phyloP scores from a whole-genome alignment of 371 early-diverging fungal genomes.

The Mucor plumbeus region DNA sequence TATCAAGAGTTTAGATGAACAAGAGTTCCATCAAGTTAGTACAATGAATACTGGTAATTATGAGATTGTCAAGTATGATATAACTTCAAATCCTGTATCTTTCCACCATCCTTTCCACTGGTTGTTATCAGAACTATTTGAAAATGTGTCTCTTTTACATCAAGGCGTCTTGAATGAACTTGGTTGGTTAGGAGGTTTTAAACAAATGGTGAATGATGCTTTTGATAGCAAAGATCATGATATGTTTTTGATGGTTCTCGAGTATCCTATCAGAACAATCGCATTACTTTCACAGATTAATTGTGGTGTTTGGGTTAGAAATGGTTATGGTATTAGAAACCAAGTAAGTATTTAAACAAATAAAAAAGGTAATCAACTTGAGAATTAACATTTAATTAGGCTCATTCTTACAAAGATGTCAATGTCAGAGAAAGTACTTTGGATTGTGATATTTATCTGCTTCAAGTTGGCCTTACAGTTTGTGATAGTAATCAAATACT shows the following conservation, averaged over 20 bases:
- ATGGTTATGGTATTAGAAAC: slow-evolving; percentile 80
- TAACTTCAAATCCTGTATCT: slow-evolving; percentile 73
- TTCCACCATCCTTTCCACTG: slow-evolving; percentile 94
- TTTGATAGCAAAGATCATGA: slow-evolving; percentile 20
- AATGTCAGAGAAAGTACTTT: slow-evolving; percentile 82
- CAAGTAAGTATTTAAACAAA: slow-evolving; percentile 43
- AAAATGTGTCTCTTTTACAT: slow-evolving; percentile 67
- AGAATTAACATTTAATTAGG: slow-evolving; percentile 41
- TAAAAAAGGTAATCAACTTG: too few species aligned
- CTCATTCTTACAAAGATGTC: slow-evolving; percentile 78
- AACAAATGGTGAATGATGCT: slow-evolving; percentile 56
- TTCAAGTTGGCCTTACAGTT: slow-evolving; percentile 75
- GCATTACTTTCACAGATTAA: slow-evolving; percentile 88
- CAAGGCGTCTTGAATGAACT: slow-evolving; percentile 56
- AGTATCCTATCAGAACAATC: slow-evolving; percentile 76
- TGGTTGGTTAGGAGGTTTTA: slow-evolving; percentile 58
- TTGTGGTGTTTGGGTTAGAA: slow-evolving; percentile 93
- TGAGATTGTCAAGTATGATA: slow-evolving; percentile 65
- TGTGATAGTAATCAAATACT: slow-evolving; percentile 78
- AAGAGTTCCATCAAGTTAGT: slow-evolving; percentile 28
- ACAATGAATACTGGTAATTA: slow-evolving; percentile 46
- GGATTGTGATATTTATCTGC: slow-evolving; percentile 81
- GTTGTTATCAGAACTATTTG: slow-evolving; percentile 82
- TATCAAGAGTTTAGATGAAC: slow-evolving; percentile 36
- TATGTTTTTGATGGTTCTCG: slow-evolving; percentile 58